Conservation (phyloP, 2,329 filamentous ascomycete genomes). For the Paraphaeosphaeria minitans region DNA sequence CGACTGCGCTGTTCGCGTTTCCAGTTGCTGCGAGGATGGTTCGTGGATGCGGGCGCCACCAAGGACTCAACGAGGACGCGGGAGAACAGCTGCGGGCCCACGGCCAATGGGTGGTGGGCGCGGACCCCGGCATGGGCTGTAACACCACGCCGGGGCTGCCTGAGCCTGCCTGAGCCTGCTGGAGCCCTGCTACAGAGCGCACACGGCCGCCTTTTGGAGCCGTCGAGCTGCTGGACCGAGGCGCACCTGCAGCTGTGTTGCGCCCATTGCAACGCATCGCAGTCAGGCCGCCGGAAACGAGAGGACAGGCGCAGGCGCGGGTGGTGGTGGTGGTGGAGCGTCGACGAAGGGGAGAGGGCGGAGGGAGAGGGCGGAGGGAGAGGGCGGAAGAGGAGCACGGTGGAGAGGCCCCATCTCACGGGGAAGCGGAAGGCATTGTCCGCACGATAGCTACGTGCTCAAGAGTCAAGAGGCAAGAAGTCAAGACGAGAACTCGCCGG, state of each 20-base stretch:
- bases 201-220: slow-evolving; percentile 1
- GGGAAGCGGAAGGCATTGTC: slow-evolving; percentile 11
- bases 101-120: slow-evolving; percentile 6
- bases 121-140: slow-evolving; percentile 3
- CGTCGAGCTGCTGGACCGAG: slow-evolving; percentile 9
- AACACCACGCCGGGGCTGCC: slow-evolving; percentile 8
- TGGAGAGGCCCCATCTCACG: neutral
- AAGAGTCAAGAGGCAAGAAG: too few species aligned
- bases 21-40: slow-evolving; percentile 8
- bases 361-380: too few species aligned
- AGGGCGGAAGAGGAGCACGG: neutral
- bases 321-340: too few species aligned
- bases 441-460: too few species aligned
- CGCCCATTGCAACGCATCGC: slow-evolving; percentile 11
- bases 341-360: too few species aligned
- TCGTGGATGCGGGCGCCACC: slow-evolving; percentile 6
- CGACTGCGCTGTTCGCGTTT: slow-evolving; percentile 7
- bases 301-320: slow-evolving; percentile 1
- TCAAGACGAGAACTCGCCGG: neutral
- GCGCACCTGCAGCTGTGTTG: slow-evolving; percentile 11
- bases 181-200: neutral
- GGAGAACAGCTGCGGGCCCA: neutral
- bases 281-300: slow-evolving; percentile 7
- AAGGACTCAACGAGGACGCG: neutral
- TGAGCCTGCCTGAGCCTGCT: too few species aligned